Evolutionary conservation across 345 rosid species (phyloP).

Genomic region (Draba incana): DNA sequence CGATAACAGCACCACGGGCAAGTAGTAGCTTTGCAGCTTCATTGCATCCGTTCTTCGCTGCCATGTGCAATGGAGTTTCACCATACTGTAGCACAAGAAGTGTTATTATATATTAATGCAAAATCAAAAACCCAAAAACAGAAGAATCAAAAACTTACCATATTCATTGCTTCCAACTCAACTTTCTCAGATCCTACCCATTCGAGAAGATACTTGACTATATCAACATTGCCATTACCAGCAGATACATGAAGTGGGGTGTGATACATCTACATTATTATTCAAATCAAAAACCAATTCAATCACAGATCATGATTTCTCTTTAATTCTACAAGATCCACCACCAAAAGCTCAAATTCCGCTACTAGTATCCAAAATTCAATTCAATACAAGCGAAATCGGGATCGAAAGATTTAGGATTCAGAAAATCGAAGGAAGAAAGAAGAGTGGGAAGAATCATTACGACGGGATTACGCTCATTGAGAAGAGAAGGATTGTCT

Average conservation of each 20-base stretch:
- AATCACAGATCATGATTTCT: neutral
- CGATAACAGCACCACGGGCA: constrained; percentile 80
- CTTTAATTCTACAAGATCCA: neutral
- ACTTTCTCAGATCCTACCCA: constrained; percentile 74
- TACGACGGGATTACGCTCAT: constrained; percentile 90
- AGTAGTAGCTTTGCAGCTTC: constrained; percentile 84
- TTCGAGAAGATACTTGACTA: constrained; percentile 70
- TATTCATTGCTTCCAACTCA: constrained; percentile 88
- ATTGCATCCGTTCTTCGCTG: constrained; percentile 91
- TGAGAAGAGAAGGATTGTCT: constrained; percentile 72
- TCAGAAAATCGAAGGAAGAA: neutral
- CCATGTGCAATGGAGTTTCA: constrained; percentile 99
- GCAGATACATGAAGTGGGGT: constrained; percentile 97
- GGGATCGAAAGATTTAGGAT: neutral
- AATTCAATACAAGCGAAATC: neutral
- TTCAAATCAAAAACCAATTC: constrained; percentile 29
- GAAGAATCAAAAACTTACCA: constrained; percentile 47
- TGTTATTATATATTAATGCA: constrained; percentile 8
- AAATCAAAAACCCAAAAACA: constrained; percentile 1
- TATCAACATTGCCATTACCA: constrained; percentile 72
- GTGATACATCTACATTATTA: constrained; percentile 77
- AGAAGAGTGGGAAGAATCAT: constrained; percentile 26
- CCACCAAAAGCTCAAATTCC: neutral
- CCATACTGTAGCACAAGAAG: constrained; percentile 63
- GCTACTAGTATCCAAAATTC: neutral